Conservation (phyloP, 768 basidiomycete genomes). For the Tricholoma sp. region DNA sequence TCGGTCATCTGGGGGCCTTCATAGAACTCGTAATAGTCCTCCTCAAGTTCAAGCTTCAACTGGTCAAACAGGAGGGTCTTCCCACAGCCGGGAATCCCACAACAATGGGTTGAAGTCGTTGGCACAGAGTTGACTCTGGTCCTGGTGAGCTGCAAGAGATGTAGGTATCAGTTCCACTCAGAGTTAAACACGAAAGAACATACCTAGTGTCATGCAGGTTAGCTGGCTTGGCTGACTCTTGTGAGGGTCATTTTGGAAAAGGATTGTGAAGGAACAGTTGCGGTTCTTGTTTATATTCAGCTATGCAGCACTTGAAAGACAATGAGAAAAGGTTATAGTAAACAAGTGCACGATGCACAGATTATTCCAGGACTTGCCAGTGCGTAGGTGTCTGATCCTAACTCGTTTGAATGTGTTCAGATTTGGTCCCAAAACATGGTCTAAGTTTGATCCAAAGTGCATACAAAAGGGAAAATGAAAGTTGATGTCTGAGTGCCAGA, state of each 20-base stretch:
- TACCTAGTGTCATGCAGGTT: not conserved
- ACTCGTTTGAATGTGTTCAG: too few species aligned
- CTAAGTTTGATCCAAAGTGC: too few species aligned
- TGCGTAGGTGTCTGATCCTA: too few species aligned
- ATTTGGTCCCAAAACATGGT: too few species aligned
- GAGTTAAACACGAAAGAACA: not conserved
- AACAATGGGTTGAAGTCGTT: not conserved
- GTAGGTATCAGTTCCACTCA: not conserved
- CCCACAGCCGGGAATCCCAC: not conserved
- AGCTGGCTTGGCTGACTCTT: not conserved
- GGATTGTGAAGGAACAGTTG: not conserved
- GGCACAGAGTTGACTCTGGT: not conserved
- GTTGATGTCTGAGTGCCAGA: too few species aligned
- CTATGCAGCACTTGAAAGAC: not conserved
- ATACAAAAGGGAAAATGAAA: too few species aligned
- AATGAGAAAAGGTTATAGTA: not conserved
- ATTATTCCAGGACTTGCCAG: too few species aligned
- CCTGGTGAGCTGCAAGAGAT: not conserved
- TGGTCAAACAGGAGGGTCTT: not conserved
- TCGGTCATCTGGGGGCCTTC: not conserved
- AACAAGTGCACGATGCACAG: too few species aligned
- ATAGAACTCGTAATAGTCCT: not conserved
- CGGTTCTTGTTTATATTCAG: not conserved
- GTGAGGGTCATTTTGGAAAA: not conserved
- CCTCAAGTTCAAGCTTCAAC: not conserved